A percentile compares a stretch with the other conserved stretches of the same genome.
phyloP scores from a whole-genome alignment of 352 stramenopile genomes.

The Pythium dissimile region DNA sequence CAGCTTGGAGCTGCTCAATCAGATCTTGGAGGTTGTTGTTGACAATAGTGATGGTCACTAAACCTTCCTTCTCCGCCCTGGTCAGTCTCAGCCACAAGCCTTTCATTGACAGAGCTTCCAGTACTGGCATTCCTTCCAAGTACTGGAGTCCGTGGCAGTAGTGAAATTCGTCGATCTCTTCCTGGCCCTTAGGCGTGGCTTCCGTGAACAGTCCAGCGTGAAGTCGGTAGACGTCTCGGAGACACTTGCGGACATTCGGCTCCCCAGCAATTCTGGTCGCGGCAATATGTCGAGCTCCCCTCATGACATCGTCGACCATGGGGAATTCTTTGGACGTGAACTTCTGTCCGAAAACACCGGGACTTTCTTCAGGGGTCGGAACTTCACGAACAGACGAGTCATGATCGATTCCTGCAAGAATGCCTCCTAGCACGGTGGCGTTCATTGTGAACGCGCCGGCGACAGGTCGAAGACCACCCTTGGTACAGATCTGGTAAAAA shows the following conservation, averaged over 20 bases:
- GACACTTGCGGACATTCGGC: constrained; percentile 79
- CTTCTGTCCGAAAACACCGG: constrained; percentile 62
- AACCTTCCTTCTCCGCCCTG: constrained; percentile 82
- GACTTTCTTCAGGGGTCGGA: constrained; percentile 72
- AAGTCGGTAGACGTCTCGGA: constrained; percentile 82
- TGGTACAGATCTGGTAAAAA: constrained; percentile 88
- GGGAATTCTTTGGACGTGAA: constrained; percentile 84
- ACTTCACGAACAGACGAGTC: constrained; percentile 65
- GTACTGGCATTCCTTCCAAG: constrained; percentile 78
- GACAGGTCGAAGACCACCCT: constrained; percentile 67
- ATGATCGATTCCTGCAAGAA: constrained; percentile 66
- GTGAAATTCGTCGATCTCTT: constrained; percentile 89
- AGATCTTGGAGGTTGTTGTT: constrained; percentile 82
- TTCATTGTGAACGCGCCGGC: constrained; percentile 85
- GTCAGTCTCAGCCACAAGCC: constrained; percentile 77
- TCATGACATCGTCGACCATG: constrained; percentile 84
- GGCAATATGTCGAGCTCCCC: constrained; percentile 84
- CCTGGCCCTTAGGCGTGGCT: constrained; percentile 71
- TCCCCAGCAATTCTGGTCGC: constrained; percentile 82
- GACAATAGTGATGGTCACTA: constrained; percentile 70
- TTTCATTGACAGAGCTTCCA: constrained; percentile 67
- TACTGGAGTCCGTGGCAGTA: constrained; percentile 87
- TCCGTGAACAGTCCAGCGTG: constrained; percentile 74
- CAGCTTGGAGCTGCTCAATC: constrained; percentile 74
- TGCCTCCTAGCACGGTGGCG: constrained; percentile 73